phyloP scores from a whole-genome alignment of 23 red algal genomes.

The Chondrus crispus region DNA sequence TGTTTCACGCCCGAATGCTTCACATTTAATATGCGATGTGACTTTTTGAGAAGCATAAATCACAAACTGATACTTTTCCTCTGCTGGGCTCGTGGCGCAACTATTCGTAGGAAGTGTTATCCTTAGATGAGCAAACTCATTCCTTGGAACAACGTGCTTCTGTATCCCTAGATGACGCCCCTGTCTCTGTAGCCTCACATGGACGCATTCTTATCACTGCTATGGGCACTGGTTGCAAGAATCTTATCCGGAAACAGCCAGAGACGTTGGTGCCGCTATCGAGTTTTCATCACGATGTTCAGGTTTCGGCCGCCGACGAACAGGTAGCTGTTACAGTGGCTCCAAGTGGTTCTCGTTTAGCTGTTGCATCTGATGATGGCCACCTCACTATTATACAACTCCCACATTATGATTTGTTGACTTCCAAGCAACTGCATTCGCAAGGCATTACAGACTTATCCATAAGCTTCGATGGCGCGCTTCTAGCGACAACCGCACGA shows the following conservation, averaged over 20 bases:
- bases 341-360: background rate
- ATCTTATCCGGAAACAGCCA: background rate
- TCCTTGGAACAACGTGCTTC: background rate
- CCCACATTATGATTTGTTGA: conserved; percentile 13
- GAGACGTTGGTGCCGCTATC: conserved; percentile 10
- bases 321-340: conserved; percentile 42
- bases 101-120: conserved; percentile 37
- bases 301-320: conserved; percentile 23
- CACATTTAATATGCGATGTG: background rate
- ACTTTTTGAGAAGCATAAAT: background rate
- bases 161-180: conserved; percentile 28
- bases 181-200: conserved; percentile 35
- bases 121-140: background rate
- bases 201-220: conserved; percentile 18
- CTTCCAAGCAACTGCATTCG: conserved; percentile 23
- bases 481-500: conserved; percentile 29
- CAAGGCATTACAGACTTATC: conserved; percentile 49
- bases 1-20: background rate
- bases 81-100: background rate
- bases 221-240: conserved; percentile 45
- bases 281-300: conserved; percentile 47
- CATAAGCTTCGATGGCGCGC: conserved; percentile 7
- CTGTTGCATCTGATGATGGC: conserved; percentile 49
- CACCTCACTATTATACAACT: conserved; percentile 18
- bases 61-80: background rate